Base-by-base conservation (phyloP, 2,329 filamentous ascomycete species). In the Tolypocladium tundrense region DNA sequence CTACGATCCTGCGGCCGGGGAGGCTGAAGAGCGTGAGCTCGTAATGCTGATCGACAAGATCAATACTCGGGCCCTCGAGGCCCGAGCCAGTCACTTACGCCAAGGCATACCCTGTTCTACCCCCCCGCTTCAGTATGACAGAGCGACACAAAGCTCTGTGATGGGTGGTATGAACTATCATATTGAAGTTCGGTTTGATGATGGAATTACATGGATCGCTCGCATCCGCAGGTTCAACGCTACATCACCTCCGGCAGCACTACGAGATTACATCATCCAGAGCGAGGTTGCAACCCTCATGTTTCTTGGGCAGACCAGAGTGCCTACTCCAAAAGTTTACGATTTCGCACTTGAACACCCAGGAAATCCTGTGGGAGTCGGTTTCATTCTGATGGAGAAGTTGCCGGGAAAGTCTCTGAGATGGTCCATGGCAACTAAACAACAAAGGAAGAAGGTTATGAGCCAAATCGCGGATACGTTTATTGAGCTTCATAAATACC, bases 81-180 rank as follows among this genome's bases (percentile, higher is more conserved):
- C 68, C 27, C 67, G 68, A 62, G 74, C 74, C 31, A 72, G 66
- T 54, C 33, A 62, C 56, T 60, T 77, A 40, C 71, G 72, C 24
- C 40, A 62, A 11, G 73, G 74, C 9, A 60, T 74, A 13, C 55
- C 63, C 24, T 77, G 72, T 57, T 68, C 65, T n/a, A 64, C 71
- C n/a, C 63, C 68, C 14, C 65, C 68, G 31, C 66, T 75, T 40
- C 61, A 66, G n/a, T 73, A 76, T 66, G 67, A 75, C 57, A 64
- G 62, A 63, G 61, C 61, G 4, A 70, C 60, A 27, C 67, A 64
- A 53, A 69, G 63, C 42, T 70, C 72, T 7, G 68, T 76, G 0
- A 78, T 78, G 71, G 74, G 74, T 1, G 72, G 73, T 3, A 75
- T 73, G 70, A 77, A 78, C 60, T 78, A 73, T 61, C 73, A 78